A percentile compares a stretch with the other conserved stretches of the same genome.
Evolutionary conservation across 2,329 filamentous ascomycete species (phyloP).

Genomic region (Diaporthe sp.): DNA sequence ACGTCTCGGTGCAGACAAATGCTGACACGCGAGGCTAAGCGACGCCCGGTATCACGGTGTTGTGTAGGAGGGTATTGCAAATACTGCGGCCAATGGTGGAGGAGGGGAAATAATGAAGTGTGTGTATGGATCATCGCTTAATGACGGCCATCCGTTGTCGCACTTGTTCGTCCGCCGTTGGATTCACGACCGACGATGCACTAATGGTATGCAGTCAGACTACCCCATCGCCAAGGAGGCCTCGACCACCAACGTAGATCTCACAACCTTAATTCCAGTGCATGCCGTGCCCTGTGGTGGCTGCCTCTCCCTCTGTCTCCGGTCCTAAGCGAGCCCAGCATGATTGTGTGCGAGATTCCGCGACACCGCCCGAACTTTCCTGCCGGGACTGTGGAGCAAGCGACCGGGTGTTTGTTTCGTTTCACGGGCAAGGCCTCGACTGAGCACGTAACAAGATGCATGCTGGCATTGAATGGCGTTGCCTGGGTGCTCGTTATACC

Average conservation of each 20-base stretch:
- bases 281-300: not conserved
- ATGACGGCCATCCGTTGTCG: not conserved
- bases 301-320: not conserved
- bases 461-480: conserved; percentile 19
- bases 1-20: conserved; percentile 6
- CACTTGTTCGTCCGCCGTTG: conserved; percentile 8
- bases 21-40: conserved; percentile 12
- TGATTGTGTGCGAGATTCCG: conserved; percentile 22
- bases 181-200: conserved; percentile 5
- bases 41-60: not conserved
- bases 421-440: conserved; percentile 27
- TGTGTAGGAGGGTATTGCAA: not conserved
- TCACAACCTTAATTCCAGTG: conserved; percentile 25
- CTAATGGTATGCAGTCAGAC: conserved; percentile 16
- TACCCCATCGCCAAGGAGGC: conserved; percentile 28
- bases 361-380: conserved; percentile 29
- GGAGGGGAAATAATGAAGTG: not conserved
- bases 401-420: conserved; percentile 36
- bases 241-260: conserved; percentile 27
- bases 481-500: not conserved
- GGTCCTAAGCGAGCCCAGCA: conserved; percentile 11
- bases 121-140: not conserved
- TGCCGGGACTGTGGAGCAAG: not conserved
- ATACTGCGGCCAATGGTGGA: not conserved
- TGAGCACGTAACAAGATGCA: conserved; percentile 34